Evolutionary conservation across 495 filamentous ascomycete species (phyloP).

Genomic region (Penicillium coffeae): DNA sequence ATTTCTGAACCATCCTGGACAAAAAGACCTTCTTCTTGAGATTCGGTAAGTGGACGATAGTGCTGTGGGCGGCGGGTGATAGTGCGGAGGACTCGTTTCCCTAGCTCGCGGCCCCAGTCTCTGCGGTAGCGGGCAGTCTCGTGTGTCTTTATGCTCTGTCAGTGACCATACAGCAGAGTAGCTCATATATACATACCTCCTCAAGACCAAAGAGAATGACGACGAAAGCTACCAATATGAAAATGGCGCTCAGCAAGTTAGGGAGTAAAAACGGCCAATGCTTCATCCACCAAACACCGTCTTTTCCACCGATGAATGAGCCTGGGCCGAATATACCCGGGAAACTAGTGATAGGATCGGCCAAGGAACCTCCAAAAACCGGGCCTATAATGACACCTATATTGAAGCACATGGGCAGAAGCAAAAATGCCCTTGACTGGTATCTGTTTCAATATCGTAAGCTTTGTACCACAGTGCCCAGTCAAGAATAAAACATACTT

Average conservation of each 20-base stretch:
- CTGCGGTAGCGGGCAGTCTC: slow-evolving; percentile 39
- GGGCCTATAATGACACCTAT: slow-evolving; percentile 66
- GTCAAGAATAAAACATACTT: slow-evolving; percentile 29
- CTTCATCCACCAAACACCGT: slow-evolving; percentile 58
- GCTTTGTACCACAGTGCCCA: background rate
- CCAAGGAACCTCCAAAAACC: slow-evolving; percentile 62
- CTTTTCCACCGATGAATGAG: slow-evolving; percentile 44
- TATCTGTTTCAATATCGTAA: slow-evolving; percentile 34
- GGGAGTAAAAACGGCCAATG: slow-evolving; percentile 61
- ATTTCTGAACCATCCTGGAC: slow-evolving; percentile 27
- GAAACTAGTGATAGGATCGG: slow-evolving; percentile 64
- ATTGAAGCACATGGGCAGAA: slow-evolving; percentile 81
- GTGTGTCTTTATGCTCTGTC: slow-evolving; percentile 40
- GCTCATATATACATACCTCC: slow-evolving; percentile 55
- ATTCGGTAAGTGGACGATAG: slow-evolving; percentile 27
- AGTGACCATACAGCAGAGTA: background rate
- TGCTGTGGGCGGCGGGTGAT: slow-evolving; percentile 26
- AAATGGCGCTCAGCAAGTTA: slow-evolving; percentile 55
- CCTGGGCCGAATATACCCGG: slow-evolving; percentile 63
- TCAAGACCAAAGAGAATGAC: slow-evolving; percentile 56
- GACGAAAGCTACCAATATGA: slow-evolving; percentile 46
- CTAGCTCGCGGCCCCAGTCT: slow-evolving; percentile 51
- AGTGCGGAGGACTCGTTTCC: slow-evolving; percentile 34
- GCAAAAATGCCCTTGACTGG: slow-evolving; percentile 70
- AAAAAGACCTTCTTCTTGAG: slow-evolving; percentile 29